Percentiles rank a stretch among this genome's conserved stretches.
Evolutionary conservation across 140 eudicot species (phyloP).

Genomic region (Erigeron philadelphicus): DNA sequence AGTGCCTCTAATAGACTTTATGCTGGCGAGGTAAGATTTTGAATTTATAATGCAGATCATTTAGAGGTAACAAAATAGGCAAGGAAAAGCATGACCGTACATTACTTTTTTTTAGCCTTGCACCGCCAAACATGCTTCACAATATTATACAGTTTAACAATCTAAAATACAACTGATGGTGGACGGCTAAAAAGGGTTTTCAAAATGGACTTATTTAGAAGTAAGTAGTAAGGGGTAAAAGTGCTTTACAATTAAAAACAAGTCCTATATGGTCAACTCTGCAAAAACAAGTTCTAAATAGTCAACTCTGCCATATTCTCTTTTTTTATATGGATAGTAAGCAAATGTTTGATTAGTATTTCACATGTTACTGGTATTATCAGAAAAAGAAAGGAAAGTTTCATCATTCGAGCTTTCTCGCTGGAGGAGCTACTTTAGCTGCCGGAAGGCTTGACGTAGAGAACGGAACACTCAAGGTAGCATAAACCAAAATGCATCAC

Average conservation of each 20-base stretch:
- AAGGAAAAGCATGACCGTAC: no score
- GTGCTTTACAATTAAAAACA: no score
- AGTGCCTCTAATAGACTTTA: constrained; percentile 69
- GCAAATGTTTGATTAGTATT: background rate
- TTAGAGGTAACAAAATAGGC: no score
- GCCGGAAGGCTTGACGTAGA: constrained; percentile 82
- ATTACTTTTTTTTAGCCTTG: no score
- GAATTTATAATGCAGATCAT: background rate
- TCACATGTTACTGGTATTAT: background rate
- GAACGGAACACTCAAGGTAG: constrained; percentile 76
- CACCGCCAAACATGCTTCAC: no score
- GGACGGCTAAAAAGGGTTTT: no score
- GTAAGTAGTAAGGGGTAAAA: no score
- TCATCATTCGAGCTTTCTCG: constrained; percentile 96
- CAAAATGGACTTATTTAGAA: no score
- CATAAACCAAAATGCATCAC: background rate
- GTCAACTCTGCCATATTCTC: background rate
- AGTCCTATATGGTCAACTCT: no score
- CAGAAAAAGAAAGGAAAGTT: constrained; percentile 90
- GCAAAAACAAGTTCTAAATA: background rate
- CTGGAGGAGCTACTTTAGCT: constrained; percentile 95
- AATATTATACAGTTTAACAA: no score
- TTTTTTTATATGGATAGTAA: background rate
- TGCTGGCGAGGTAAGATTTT: constrained; percentile 65
- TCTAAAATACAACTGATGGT: no score